Evolutionary conservation across 495 filamentous ascomycete species (phyloP).

Genomic region (Lophiotrema nucula): DNA sequence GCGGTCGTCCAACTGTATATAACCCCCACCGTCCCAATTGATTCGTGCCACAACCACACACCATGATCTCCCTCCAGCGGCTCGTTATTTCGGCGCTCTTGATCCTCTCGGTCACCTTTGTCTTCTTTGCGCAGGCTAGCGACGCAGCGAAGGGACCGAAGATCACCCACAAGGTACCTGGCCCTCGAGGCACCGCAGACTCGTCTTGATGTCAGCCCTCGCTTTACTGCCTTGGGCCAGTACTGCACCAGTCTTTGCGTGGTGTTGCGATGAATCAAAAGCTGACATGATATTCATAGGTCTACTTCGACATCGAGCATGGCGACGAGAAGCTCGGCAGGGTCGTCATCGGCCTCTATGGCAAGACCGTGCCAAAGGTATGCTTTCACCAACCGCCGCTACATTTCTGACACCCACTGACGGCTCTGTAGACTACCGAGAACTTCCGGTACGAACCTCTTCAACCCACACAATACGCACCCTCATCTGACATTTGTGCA

Average conservation of each 20-base stretch:
- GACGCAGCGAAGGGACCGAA: slow-evolving; percentile 86
- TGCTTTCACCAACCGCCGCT: neutral
- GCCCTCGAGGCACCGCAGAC: neutral
- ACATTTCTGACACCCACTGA: slow-evolving; percentile 19
- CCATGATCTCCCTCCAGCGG: slow-evolving; percentile 54
- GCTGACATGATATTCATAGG: slow-evolving; percentile 43
- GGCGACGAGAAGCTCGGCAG: slow-evolving; percentile 81
- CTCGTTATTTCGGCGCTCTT: slow-evolving; percentile 67
- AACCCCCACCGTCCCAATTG: slow-evolving; percentile 19
- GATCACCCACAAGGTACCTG: slow-evolving; percentile 85
- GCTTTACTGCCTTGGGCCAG: no score
- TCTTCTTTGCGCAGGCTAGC: slow-evolving; percentile 68
- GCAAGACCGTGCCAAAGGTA: slow-evolving; percentile 94
- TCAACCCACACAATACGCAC: no score
- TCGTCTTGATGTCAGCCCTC: neutral
- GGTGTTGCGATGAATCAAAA: neutral
- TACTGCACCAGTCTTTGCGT: no score
- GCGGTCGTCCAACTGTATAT: neutral
- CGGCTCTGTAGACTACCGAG: slow-evolving; percentile 68
- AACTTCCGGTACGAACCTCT: slow-evolving; percentile 94
- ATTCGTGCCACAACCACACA: slow-evolving; percentile 12
- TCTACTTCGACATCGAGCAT: slow-evolving; percentile 93
- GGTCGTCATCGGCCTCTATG: slow-evolving; percentile 92
- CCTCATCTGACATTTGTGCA: slow-evolving; percentile 30
- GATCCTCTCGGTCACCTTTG: slow-evolving; percentile 68